Percentiles rank a stretch among this genome's conserved stretches.
These are phyloP conservation scores for Purpureocillium lavendulum DNA, from an alignment of 2,329 filamentous ascomycete genomes.

Conservation along the genomic window DNA sequence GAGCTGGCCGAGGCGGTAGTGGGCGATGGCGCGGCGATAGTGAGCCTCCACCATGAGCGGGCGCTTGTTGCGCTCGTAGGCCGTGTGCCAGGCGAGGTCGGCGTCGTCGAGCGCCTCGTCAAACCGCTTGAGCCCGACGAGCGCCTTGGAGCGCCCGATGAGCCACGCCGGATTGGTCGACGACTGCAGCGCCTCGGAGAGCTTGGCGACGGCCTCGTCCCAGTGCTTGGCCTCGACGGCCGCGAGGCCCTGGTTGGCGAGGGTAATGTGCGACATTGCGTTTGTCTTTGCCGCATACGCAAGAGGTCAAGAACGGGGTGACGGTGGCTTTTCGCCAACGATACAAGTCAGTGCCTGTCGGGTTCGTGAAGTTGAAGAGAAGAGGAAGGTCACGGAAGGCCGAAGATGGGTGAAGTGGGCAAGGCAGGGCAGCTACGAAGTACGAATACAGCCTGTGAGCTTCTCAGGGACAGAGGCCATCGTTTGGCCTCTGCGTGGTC, in stretches of 20 bases:
- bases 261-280: constrained; percentile 42
- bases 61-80: constrained; percentile 60
- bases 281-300: neutral
- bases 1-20: constrained; percentile 61
- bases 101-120: constrained; percentile 62
- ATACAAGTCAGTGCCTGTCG: neutral
- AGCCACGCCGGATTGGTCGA: constrained; percentile 70
- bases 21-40: constrained; percentile 66
- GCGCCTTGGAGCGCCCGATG: constrained; percentile 71
- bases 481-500: no score
- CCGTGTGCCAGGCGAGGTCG: constrained; percentile 54
- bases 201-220: constrained; percentile 57
- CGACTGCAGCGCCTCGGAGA: constrained; percentile 57
- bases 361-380: neutral
- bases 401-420: no score
- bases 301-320: neutral
- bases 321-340: neutral
- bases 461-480: no score
- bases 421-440: no score
- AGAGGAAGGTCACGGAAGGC: neutral
- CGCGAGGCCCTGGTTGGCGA: constrained; percentile 54
- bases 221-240: constrained; percentile 58
- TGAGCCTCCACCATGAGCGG: constrained; percentile 75
- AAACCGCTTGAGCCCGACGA: constrained; percentile 54
- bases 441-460: no score